These are phyloP conservation scores for Globisporangium spiculum DNA, from an alignment of 352 stramenopile genomes.

Conservation along the genomic window DNA sequence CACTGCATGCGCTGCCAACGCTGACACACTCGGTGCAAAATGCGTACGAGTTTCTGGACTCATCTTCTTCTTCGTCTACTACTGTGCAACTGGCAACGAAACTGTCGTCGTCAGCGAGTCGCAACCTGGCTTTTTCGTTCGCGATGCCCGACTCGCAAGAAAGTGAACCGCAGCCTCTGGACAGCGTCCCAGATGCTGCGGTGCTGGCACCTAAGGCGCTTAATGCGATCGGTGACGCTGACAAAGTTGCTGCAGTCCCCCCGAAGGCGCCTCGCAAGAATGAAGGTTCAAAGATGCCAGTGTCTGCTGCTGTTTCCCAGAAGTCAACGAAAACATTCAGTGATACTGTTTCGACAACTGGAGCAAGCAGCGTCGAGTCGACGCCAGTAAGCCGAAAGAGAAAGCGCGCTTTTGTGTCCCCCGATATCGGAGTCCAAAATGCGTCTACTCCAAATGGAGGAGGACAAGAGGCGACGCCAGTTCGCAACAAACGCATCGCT, in stretches of 20 bases:
- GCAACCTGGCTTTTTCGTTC: slow-evolving; percentile 68
- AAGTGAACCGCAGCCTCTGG: slow-evolving; percentile 33
- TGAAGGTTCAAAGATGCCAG: background rate
- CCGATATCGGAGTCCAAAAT: slow-evolving; percentile 19
- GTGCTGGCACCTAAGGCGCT: slow-evolving; percentile 30
- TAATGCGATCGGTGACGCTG: slow-evolving; percentile 14
- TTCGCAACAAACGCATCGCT: background rate
- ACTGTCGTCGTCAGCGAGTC: slow-evolving; percentile 31
- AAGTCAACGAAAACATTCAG: background rate
- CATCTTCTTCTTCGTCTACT: slow-evolving; percentile 13
- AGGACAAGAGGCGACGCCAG: background rate
- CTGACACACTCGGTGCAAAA: slow-evolving; percentile 37
- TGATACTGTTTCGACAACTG: slow-evolving; percentile 5
- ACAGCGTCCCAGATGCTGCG: slow-evolving; percentile 34
- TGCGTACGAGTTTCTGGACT: slow-evolving; percentile 25
- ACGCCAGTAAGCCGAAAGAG: slow-evolving; percentile 25
- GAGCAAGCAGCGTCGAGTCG: slow-evolving; percentile 17
- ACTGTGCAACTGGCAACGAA: slow-evolving; percentile 1
- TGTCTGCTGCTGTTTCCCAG: background rate
- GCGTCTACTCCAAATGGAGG: background rate
- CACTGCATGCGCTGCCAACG: slow-evolving; percentile 1
- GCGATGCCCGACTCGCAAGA: slow-evolving; percentile 59
- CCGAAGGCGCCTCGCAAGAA: background rate
- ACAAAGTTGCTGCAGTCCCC: slow-evolving; percentile 13
- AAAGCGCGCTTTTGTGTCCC: slow-evolving; percentile 26